Percentiles rank a stretch among this genome's conserved stretches.
Conservation (phyloP, 345 rosid species). For the Eucalyptus tenuipes region DNA sequence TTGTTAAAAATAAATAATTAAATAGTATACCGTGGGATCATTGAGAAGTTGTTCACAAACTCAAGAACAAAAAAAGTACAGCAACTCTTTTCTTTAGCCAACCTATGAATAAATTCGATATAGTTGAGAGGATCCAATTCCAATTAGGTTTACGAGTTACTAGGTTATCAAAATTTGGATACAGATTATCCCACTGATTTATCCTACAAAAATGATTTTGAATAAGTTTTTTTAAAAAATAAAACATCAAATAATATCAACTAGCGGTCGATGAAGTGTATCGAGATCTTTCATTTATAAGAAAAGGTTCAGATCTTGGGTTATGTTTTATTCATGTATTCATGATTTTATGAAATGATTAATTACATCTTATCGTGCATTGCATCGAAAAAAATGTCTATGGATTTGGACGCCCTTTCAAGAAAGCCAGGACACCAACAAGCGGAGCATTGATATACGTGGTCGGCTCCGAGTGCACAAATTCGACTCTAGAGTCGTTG, state of each 20-base stretch:
- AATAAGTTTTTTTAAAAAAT: too few relatives aligned
- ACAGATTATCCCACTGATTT: not conserved
- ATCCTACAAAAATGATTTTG: not conserved
- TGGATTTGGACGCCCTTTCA: not conserved
- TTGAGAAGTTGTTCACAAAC: not conserved
- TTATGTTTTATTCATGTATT: not conserved
- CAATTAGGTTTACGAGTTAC: not conserved
- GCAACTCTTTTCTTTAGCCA: not conserved
- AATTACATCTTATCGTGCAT: not conserved
- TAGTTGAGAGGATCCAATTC: not conserved
- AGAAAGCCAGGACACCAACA: conserved; percentile 47
- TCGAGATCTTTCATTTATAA: too few relatives aligned
- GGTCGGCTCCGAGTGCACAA: conserved; percentile 36
- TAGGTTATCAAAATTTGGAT: not conserved
- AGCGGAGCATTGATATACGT: conserved; percentile 60
- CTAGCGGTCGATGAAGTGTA: not conserved
- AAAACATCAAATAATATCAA: too few relatives aligned
- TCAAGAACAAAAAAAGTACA: not conserved
- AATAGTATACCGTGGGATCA: not conserved
- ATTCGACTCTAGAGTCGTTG: conserved; percentile 10
- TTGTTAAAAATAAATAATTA: too few relatives aligned
- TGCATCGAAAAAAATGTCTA: not conserved
- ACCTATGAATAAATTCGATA: not conserved
- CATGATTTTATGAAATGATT: not conserved
- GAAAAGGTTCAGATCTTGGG: not conserved